Conservation (phyloP, 371 early-diverging fungal genomes). For the Rhizopus delemar region DNA sequence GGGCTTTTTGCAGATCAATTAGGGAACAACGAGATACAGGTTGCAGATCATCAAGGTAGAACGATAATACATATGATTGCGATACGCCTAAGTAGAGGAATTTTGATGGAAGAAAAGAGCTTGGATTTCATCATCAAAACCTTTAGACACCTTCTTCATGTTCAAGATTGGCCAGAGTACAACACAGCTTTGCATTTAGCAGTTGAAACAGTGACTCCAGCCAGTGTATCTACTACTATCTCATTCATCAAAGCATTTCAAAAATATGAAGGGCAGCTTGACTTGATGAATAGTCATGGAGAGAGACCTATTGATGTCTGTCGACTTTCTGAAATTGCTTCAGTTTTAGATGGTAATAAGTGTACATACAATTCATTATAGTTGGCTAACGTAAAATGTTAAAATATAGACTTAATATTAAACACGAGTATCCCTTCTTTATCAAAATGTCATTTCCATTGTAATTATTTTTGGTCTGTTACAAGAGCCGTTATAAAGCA, state of each 20-base stretch:
- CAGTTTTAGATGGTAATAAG: constrained; percentile 41
- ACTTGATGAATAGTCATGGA: constrained; percentile 21
- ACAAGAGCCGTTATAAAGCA: constrained; percentile 35
- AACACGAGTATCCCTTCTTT: background rate
- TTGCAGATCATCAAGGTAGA: constrained; percentile 14
- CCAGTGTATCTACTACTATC: background rate
- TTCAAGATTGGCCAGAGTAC: constrained; percentile 26
- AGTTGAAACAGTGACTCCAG: background rate
- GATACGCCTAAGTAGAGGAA: background rate
- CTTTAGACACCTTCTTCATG: constrained; percentile 13
- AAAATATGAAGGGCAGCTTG: constrained; percentile 9
- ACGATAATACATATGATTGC: constrained; percentile 23
- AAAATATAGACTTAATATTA: background rate
- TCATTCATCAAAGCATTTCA: constrained; percentile 15
- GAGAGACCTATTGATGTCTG: constrained; percentile 43
- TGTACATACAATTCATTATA: too few relatives aligned
- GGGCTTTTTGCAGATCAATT: background rate
- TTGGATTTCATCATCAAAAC: constrained; percentile 6
- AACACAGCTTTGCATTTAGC: constrained; percentile 44
- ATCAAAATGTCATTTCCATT: background rate
- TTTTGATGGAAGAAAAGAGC: constrained; percentile 2
- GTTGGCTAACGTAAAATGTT: too few relatives aligned
- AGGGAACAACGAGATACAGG: background rate
- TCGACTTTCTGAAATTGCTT: constrained; percentile 27
- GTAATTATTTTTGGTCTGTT: constrained; percentile 15